Percentiles rank a stretch among this genome's conserved stretches.
phyloP scores from a whole-genome alignment of 768 basidiomycete genomes.

The Lactarius sanguifluus region DNA sequence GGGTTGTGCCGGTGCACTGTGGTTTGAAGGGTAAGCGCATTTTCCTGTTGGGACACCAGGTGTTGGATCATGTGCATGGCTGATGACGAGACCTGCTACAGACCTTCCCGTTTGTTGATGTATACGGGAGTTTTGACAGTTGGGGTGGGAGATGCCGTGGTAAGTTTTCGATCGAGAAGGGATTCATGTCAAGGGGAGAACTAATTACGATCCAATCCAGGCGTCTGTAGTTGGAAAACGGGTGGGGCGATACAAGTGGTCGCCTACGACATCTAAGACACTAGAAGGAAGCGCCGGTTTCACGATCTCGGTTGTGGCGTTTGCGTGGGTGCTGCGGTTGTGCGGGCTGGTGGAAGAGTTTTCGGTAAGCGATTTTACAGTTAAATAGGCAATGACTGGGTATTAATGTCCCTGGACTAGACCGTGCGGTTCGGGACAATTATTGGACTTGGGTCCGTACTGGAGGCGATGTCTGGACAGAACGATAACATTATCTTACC shows the following conservation, averaged over 20 bases:
- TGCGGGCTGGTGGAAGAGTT: slow-evolving; percentile 70
- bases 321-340: slow-evolving; percentile 69
- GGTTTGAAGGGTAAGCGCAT: slow-evolving; percentile 85
- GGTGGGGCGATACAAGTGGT: slow-evolving; percentile 81
- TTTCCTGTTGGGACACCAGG: not conserved
- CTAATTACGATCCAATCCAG: slow-evolving; percentile 41
- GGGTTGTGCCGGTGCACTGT: slow-evolving; percentile 90
- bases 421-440: slow-evolving; percentile 63
- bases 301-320: slow-evolving; percentile 62
- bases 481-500: slow-evolving; percentile 97
- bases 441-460: slow-evolving; percentile 60
- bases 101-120: slow-evolving; percentile 51
- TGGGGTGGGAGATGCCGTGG: slow-evolving; percentile 92
- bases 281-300: slow-evolving; percentile 90
- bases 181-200: not conserved
- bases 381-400: not conserved
- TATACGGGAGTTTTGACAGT: slow-evolving; percentile 88
- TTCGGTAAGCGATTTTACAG: slow-evolving; percentile 55
- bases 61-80: slow-evolving; percentile 12
- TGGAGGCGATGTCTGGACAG: slow-evolving; percentile 92
- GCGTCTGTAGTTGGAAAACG: slow-evolving; percentile 92
- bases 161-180: slow-evolving; percentile 40
- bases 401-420: slow-evolving; percentile 41
- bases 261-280: slow-evolving; percentile 80
- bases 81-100: slow-evolving; percentile 29